These are phyloP conservation scores for Candida andamanensis DNA, from an alignment of 805 yeast species.

Conservation along the genomic window DNA sequence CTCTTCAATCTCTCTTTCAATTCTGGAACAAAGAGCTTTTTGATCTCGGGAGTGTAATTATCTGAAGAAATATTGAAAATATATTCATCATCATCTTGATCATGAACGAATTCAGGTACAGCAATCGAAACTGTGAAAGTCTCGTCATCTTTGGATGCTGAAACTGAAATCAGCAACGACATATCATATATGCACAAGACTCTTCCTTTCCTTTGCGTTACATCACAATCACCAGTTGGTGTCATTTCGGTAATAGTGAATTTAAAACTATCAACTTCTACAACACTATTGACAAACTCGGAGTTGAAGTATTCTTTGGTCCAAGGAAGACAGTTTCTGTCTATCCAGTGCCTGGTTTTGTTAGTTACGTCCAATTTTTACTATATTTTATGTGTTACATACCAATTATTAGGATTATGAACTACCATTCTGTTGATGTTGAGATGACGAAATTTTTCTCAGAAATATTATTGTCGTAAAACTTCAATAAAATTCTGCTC, in stretches of 20 bases:
- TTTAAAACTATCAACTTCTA: conserved; percentile 20
- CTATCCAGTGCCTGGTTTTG: conserved; percentile 61
- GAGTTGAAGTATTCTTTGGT: conserved; percentile 45
- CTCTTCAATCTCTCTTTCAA: conserved; percentile 43
- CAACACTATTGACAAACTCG: conserved; percentile 26
- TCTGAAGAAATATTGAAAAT: conserved; percentile 42
- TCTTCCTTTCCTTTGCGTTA: conserved; percentile 78
- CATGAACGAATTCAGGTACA: conserved; percentile 72
- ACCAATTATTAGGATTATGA: conserved; percentile 68
- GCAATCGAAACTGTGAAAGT: conserved; percentile 38
- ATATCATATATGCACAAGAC: conserved; percentile 72
- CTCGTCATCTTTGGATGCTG: conserved; percentile 35
- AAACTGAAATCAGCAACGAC: conserved; percentile 45
- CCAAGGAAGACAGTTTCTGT: conserved; percentile 65
- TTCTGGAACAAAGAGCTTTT: conserved; percentile 47
- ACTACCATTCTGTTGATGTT: conserved; percentile 47
- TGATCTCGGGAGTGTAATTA: conserved; percentile 37
- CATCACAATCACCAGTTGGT: conserved; percentile 70
- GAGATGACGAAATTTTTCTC: not conserved
- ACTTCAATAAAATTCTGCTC: conserved; percentile 7
- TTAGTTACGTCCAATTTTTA: conserved; percentile 2
- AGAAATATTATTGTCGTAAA: conserved; percentile 4
- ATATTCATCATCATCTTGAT: conserved; percentile 64
- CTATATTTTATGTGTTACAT: conserved; percentile 16
- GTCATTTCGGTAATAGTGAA: conserved; percentile 37